Base-by-base conservation (phyloP, 176 grass and related monocot species). In the Oryza rufipogon region DNA sequence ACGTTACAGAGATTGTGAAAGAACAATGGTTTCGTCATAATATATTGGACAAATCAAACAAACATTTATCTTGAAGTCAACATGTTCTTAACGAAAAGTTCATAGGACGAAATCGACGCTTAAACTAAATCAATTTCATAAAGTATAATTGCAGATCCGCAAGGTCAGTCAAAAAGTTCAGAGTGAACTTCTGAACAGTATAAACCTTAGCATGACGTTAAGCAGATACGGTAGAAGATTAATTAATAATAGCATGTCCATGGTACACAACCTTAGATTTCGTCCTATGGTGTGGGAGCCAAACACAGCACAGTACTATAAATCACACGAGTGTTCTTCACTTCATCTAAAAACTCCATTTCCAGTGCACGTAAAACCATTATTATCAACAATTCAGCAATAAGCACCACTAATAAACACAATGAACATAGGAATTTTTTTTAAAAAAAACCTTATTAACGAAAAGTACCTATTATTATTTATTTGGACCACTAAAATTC, bases 241-340 rank as follows among this genome's bases (percentile, higher is more conserved):
- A 26, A 46, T 68, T 84, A 61, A 75, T 88, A 49, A 84, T 74
- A 47, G 39, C 25, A 74, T 74, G 75, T 32, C 66, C 51, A 78
- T 51, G 39, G 20, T 36, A 71, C 47, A 63, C 80, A 51, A 23
- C 46, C 66, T 78, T 66, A 73, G 20, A 68, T 6, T 22, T 61
- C 65, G 45, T 77, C 79, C 54, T 20, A 73, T 48, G 42, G 60
- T 32, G 36, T 49, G 56, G 67, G 79, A 41, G 48, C 67, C 41
- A 49, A 17, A 11, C 38, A 32, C 65, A 19, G 51, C 5, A 20
- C 19, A 56, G 17, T 41, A 32, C 32, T 36, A 56, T 56, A 20
- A 20, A 56, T 56, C 52, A 56, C 1, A 56, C 2, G 16, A 56
- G 52, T 56, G 52, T 20, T 56, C 54, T 58, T 20, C 54, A 58